Base-by-base conservation (phyloP, 768 basidiomycete genomes). In the Hygrocybe coccinea region DNA sequence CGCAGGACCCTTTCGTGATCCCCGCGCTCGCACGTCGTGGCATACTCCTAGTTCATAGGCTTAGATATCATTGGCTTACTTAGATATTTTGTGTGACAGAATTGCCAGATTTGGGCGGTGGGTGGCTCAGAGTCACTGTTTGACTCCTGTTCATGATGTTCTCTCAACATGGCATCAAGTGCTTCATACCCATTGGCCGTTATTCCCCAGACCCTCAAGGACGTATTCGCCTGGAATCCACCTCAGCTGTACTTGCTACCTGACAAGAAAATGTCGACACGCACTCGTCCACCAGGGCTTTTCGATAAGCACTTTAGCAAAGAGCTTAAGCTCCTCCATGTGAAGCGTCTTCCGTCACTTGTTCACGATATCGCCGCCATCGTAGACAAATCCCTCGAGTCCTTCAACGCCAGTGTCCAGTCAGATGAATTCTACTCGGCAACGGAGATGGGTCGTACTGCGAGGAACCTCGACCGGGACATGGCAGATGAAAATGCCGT, bases 141-240 rank as follows among this genome's bases (percentile, higher is more conserved):
- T 47, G 59, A 53, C 38, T 24, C 8, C 46, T 45, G 15, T 49
- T 61, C 62, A 63, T 60, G 62, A 58, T n/a, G n/a, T n/a, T 60
- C 9, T 21, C 17, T 21, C 10, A 59, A n/a, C 29, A 47, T 47
- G 46, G 46, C 25, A 47, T 47, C 46, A 25, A 25, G 22, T 25
- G 15, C 46, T 5, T 47, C 46, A 47, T 2, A 29, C 29, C 29
- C 22, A 47, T 47, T 47, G 46, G 15, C 46, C 19, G 22, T 14
- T 15, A 29, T 47, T 22, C 22, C 17, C 46, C 17, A 21, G 46
- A 19, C 15, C 5, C 15, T 47, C 46, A 14, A 21, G 46, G 46
- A 17, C 25, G 15, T 47, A 25, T 47, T 47, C 46, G 5, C 46
- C 22, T 47, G 46, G 46, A 47, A 47, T 22, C 46, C 46, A 47